Conservation (phyloP, 1,284 basidiomycete genomes). For the Malassezia restricta region DNA sequence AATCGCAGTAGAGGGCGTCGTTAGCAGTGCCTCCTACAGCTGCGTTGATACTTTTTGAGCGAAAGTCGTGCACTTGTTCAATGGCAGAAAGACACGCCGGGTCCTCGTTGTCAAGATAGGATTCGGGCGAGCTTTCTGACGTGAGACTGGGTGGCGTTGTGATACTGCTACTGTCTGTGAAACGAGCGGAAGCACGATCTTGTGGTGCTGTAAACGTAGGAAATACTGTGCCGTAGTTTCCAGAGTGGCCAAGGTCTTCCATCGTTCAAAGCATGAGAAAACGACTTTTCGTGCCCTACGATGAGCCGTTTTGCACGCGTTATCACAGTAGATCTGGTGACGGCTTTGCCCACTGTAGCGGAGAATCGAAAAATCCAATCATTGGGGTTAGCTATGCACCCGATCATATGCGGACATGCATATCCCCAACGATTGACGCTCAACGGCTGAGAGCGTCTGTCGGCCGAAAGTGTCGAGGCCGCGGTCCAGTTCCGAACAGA, state of each 20-base stretch:
- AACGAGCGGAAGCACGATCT: background rate
- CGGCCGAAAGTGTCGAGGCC: too few relatives aligned
- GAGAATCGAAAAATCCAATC: too few relatives aligned
- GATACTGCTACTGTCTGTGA: background rate
- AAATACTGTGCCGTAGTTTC: background rate
- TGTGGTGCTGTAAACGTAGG: background rate
- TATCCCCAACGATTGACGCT: too few relatives aligned
- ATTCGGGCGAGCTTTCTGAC: conserved; percentile 14
- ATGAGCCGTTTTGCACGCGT: too few relatives aligned
- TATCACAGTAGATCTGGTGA: too few relatives aligned
- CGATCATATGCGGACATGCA: too few relatives aligned
- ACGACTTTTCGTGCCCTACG: background rate
- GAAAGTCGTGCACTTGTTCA: background rate
- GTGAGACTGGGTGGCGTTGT: conserved; percentile 15
- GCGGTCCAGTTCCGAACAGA: too few relatives aligned
- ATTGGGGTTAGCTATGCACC: too few relatives aligned
- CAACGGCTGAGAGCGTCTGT: too few relatives aligned
- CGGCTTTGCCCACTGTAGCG: too few relatives aligned
- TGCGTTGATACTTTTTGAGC: background rate
- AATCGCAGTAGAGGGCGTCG: conserved; percentile 1
- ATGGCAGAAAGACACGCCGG: background rate
- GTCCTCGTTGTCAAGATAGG: conserved; percentile 6
- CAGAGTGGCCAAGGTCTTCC: background rate
- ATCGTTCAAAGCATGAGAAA: conserved; percentile 10
- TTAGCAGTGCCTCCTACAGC: background rate